These are phyloP conservation scores for Castanea mollissima DNA, from an alignment of 306 rosid genomes.

Conservation along the genomic window DNA sequence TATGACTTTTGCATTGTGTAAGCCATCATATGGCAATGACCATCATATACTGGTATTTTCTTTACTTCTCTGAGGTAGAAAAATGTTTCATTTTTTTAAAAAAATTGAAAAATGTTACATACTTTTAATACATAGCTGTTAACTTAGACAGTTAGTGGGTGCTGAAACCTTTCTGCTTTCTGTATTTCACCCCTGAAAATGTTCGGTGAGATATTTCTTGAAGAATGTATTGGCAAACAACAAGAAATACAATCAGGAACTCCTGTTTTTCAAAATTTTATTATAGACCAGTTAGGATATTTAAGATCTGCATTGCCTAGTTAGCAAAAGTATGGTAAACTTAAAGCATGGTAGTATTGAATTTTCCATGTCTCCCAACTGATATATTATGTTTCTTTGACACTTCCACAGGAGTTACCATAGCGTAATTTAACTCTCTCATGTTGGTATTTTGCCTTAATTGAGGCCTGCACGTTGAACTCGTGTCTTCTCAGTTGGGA, in stretches of 20 bases:
- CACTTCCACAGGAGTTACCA: too few species aligned
- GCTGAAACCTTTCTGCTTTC: neutral
- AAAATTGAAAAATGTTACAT: neutral
- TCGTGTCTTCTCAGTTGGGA: too few species aligned
- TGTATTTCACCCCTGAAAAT: neutral
- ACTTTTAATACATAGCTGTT: neutral
- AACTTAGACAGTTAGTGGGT: neutral
- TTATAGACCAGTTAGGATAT: neutral
- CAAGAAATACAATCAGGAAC: neutral
- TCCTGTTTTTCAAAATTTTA: neutral
- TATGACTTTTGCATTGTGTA: constrained; percentile 11
- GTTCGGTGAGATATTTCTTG: neutral
- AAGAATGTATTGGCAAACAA: neutral
- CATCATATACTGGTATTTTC: neutral
- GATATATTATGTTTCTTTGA: too few species aligned
- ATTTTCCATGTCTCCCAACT: neutral
- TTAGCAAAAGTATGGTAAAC: neutral
- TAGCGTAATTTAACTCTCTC: too few species aligned
- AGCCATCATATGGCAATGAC: neutral
- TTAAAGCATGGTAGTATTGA: neutral
- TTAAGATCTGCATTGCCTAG: neutral
- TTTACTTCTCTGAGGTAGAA: neutral
- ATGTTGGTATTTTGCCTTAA: too few species aligned
- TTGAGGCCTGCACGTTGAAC: too few species aligned
- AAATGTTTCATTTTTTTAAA: neutral